Percentiles rank a stretch among this genome's conserved stretches.
Evolutionary conservation across 495 filamentous ascomycete genomes (phyloP).

Genomic region (Aspergillus sclerotiicarbonarius): DNA sequence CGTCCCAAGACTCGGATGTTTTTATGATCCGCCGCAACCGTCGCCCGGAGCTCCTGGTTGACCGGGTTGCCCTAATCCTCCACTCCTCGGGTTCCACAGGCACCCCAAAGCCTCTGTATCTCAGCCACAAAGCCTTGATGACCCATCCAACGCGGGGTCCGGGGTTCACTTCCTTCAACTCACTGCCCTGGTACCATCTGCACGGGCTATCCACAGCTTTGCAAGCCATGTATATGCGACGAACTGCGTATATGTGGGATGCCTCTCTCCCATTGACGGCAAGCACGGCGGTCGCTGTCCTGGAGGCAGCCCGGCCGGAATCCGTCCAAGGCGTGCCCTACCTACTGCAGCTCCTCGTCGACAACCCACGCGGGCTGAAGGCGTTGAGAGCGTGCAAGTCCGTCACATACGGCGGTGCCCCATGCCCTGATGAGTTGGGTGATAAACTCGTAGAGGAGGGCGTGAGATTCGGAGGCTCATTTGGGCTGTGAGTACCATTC

Average conservation of each 20-base stretch:
- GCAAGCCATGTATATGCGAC: slow-evolving; percentile 53
- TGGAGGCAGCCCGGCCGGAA: slow-evolving; percentile 47
- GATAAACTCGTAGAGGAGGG: slow-evolving; percentile 48
- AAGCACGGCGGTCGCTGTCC: slow-evolving; percentile 41
- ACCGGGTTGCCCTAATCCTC: slow-evolving; percentile 44
- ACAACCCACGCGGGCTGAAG: slow-evolving; percentile 45
- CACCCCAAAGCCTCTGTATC: slow-evolving; percentile 51
- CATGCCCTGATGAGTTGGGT: slow-evolving; percentile 58
- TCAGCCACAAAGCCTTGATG: slow-evolving; percentile 41
- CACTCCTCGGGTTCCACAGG: slow-evolving; percentile 62
- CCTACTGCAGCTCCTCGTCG: slow-evolving; percentile 52
- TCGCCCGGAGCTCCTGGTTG: slow-evolving; percentile 26
- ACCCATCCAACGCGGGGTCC: slow-evolving; percentile 33
- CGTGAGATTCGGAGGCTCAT: slow-evolving; percentile 48
- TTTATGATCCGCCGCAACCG: slow-evolving; percentile 34
- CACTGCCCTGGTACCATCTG: slow-evolving; percentile 56
- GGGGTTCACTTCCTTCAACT: slow-evolving; percentile 49
- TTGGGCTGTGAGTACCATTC: slow-evolving; percentile 47
- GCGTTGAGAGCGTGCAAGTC: slow-evolving; percentile 42
- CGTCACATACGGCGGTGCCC: slow-evolving; percentile 52
- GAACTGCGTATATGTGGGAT: slow-evolving; percentile 50
- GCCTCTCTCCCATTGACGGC: slow-evolving; percentile 54
- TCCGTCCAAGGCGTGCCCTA: slow-evolving; percentile 58
- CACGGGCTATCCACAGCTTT: slow-evolving; percentile 47
- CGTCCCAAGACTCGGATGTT: slow-evolving; percentile 25